Evolutionary conservation across 2,329 filamentous ascomycete species (phyloP), one percentile per base, ranked within the genome.

Genomic region (Stromatinia cepivora): DNA sequence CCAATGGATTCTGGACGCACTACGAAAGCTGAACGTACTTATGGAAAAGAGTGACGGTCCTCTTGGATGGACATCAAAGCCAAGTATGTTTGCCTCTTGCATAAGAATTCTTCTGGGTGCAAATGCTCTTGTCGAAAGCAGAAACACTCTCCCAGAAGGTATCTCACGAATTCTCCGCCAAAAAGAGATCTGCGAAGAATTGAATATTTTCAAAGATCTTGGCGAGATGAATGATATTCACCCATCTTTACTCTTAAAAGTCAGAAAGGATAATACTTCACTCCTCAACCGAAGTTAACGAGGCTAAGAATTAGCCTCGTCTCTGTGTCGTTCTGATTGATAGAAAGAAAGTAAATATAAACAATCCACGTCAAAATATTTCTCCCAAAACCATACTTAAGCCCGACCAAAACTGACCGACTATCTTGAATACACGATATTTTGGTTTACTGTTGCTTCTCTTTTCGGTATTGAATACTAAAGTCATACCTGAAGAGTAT

Each of bases 1-100:
- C 9, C 34, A 67, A 34, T 92, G 89, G 88, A 80, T 85, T 36
- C 69, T 69, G 13, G 68, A 68, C 10, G 72, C 69, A 5, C 61
- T 76, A 5, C 53, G 67, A 20, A 58, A 63, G 10, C 17, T 73
- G 20, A 69, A 70, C 13, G 20, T 39, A n/a, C 64, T 79, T 0
- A 73, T 76, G 3, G 71, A 71, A 0, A 79, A 83, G 28, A 76
- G 77, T 1, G 91, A 93, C 75, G 90, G 90, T 0, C 84, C 90
- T 11, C 80, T 96, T 46, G 92, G 92, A 9, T 93, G 90, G 88
- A 86, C 86, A 1, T 89, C 89, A 1, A 88, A 89, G 69, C 84
- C 88, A 0, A 86, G 88, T 42, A 86, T 89, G 0, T 94, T 93
- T 77, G 83, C 85, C 3, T 80, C 91, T 54, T 86, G 85, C 0